phyloP scores from a whole-genome alignment of 352 stramenopile genomes.

The Phytophthora multivora region DNA sequence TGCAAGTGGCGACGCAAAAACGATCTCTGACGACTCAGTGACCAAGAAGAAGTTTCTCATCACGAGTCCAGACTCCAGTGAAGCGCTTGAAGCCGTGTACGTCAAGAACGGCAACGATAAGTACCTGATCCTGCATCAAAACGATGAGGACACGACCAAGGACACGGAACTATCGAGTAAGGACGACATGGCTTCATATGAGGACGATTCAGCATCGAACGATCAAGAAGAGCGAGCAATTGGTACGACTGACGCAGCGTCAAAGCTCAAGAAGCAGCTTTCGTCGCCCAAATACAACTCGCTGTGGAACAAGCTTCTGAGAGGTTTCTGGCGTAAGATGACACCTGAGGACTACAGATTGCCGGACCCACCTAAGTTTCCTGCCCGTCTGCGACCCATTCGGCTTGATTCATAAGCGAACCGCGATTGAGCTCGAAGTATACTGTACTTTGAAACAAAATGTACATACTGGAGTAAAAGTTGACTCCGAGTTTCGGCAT shows the following conservation, averaged over 20 bases:
- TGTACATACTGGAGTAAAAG: no score
- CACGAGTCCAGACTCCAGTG: not conserved
- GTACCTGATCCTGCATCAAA: constrained; percentile 1
- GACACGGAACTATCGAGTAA: not conserved
- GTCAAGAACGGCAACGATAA: not conserved
- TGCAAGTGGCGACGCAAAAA: not conserved
- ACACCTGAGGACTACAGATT: not conserved
- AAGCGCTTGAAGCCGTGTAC: not conserved
- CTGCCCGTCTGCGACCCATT: not conserved
- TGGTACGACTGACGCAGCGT: not conserved
- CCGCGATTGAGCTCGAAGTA: no score
- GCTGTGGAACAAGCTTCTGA: not conserved
- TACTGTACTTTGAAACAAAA: no score
- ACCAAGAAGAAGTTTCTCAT: constrained; percentile 6
- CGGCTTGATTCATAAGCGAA: no score
- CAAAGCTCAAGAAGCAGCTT: not conserved
- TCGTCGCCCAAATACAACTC: not conserved
- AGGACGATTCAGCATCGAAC: not conserved
- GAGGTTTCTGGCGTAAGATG: not conserved
- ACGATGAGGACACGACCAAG: not conserved
- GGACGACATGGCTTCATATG: no score
- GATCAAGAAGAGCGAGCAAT: not conserved
- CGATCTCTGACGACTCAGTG: not conserved
- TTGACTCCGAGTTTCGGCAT: no score
- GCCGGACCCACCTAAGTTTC: not conserved